These are phyloP conservation scores for Aspergillus affinis DNA, from an alignment of 495 filamentous ascomycete genomes.

Conservation along the genomic window DNA sequence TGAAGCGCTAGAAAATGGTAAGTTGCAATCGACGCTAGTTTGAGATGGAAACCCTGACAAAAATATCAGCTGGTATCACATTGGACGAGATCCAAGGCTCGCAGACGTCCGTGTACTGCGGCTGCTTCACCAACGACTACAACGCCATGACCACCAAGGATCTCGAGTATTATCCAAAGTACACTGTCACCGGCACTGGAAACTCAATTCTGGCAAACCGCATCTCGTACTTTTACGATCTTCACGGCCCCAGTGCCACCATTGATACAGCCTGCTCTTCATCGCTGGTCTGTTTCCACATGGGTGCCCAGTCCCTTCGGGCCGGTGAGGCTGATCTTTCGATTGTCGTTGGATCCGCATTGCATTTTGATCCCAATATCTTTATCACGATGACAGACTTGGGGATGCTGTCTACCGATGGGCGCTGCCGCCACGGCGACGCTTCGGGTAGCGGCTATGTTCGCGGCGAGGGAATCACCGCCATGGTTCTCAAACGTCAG, in stretches of 20 bases:
- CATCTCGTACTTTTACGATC: constrained; percentile 31
- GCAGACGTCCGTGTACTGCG: constrained; percentile 19
- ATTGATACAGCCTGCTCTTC: constrained; percentile 37
- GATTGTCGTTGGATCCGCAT: constrained; percentile 29
- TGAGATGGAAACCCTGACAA: neutral
- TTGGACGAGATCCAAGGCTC: constrained; percentile 8
- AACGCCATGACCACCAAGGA: constrained; percentile 7
- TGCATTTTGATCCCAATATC: constrained; percentile 13
- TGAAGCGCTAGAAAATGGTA: constrained; percentile 28
- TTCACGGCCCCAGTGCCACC: constrained; percentile 21
- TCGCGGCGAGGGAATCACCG: constrained; percentile 35
- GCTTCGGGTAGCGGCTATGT: constrained; percentile 29
- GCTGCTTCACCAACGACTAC: constrained; percentile 18
- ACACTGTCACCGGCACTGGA: constrained; percentile 7
- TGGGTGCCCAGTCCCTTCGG: constrained; percentile 38
- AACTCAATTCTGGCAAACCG: constrained; percentile 22
- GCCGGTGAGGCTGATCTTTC: constrained; percentile 30
- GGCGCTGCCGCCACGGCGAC: constrained; percentile 30
- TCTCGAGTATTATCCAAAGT: neutral
- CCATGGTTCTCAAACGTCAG: constrained; percentile 32
- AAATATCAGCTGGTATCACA: constrained; percentile 10
- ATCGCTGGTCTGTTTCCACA: constrained; percentile 32
- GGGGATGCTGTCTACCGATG: constrained; percentile 19
- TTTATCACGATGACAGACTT: constrained; percentile 2
- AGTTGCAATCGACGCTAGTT: neutral